A percentile compares a stretch with the other conserved stretches of the same genome.
These are phyloP conservation scores for Cucurbita moschata DNA, from an alignment of 306 rosid genomes.

Conservation along the genomic window DNA sequence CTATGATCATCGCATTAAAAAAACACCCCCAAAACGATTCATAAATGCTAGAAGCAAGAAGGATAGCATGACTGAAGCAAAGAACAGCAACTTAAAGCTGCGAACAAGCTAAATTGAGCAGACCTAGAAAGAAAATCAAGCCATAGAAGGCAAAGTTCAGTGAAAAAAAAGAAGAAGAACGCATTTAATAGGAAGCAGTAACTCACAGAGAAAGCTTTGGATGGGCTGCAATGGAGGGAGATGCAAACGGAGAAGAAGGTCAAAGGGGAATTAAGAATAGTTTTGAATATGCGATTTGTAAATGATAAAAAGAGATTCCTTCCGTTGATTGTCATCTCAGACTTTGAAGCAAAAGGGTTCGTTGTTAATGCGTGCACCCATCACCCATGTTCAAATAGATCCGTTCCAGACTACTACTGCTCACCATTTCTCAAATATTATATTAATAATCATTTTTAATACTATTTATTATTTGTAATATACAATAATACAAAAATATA, in stretches of 20 bases:
- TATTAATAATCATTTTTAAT: too few relatives aligned
- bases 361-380: conserved; percentile 1
- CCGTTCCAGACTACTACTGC: too few relatives aligned
- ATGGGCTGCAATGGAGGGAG: not conserved
- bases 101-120: not conserved
- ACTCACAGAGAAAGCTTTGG: not conserved
- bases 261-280: not conserved
- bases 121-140: not conserved
- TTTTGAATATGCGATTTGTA: not conserved
- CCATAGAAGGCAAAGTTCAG: not conserved
- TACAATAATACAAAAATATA: too few relatives aligned
- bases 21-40: not conserved
- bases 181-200: not conserved
- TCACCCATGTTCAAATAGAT: not conserved
- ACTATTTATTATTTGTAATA: too few relatives aligned
- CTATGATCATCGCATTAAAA: not conserved
- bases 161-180: not conserved
- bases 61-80: not conserved
- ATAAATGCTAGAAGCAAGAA: not conserved
- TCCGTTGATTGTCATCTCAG: not conserved
- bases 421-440: too few relatives aligned
- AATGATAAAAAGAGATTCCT: not conserved
- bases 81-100: not conserved
- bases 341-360: not conserved
- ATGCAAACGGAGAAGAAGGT: not conserved